Base-by-base conservation (phyloP, 1,139 yeast genomes). In the Zygosaccharomyces sapae region DNA sequence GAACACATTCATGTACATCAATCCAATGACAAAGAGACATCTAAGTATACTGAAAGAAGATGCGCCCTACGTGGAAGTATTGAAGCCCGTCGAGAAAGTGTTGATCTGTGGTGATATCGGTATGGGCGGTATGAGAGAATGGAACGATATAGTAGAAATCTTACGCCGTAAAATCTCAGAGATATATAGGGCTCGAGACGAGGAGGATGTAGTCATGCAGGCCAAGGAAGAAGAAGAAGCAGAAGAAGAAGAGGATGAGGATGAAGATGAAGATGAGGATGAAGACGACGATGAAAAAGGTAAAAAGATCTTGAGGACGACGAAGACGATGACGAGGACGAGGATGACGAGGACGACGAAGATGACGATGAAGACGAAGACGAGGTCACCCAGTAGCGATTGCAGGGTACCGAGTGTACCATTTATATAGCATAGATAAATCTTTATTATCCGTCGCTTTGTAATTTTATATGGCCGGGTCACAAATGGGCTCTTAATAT, bases 101-200 rank as follows among this genome's bases (percentile, higher is more conserved):
- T 59, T 66, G 54, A 69, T 55, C 46, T 88, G 87, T 67, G 97
- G 97, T 50, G 97, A 89, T 61, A 89, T 90, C 52, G 97, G 96
- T 30, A 86, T 85, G 90, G 92, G 94, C 35, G 94, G 94, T 47
- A 85, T 85, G 94, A 81, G 84, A 83, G 97, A 92, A 68, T 90
- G 96, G 97, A 77, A 81, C 52, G 97, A 89, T 55, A 79, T 90
- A 46, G 97, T 89, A 8, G 96, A 88, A 58, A 79, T 81, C 12
- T 67, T 88, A 47, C 81, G 87, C 44, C 75, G 80, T 43, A 76
- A 55, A 72, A 55, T 70, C 7, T 51, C 52, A 13, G 64, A 62
- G 38, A 53, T 62, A 12, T 50, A 55, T 13, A 56, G 64, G 25
- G 55, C 55, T 12, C 54, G 61, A 20, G 61, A 58, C 9, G 61